phyloP scores from a whole-genome alignment of 768 basidiomycete genomes.

The Serendipita sp. region DNA sequence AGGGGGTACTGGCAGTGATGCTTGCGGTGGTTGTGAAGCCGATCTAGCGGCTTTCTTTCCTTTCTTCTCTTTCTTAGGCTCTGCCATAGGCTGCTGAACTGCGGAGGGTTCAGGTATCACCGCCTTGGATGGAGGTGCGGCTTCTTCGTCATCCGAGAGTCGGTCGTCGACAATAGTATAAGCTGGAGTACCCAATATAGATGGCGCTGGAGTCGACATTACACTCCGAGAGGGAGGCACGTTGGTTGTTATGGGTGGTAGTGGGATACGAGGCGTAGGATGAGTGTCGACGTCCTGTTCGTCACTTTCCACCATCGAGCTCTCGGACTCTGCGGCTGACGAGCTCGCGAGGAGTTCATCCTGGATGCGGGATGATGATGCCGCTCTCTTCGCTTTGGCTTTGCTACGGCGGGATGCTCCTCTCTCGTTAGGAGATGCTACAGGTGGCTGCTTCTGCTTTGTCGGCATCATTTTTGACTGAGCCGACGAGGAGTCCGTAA shows the following conservation, averaged over 20 bases:
- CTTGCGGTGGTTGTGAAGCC: conserved; percentile 11
- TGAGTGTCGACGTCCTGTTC: not conserved
- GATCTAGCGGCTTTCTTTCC: not conserved
- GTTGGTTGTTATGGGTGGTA: not conserved
- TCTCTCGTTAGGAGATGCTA: not conserved
- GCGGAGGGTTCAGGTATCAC: not conserved
- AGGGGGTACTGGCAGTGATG: conserved; percentile 15
- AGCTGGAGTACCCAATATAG: not conserved
- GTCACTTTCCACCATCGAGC: conserved; percentile 1
- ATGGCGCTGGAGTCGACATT: not conserved
- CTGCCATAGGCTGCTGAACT: not conserved
- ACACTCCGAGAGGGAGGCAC: not conserved
- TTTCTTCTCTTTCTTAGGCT: not conserved
- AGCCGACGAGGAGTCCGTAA: not conserved
- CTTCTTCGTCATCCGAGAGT: not conserved
- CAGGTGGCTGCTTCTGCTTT: not conserved
- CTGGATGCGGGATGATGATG: not conserved
- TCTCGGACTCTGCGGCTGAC: not conserved
- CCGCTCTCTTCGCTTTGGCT: not conserved
- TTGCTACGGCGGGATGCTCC: not conserved
- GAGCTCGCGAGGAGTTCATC: not conserved
- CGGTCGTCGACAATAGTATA: conserved; percentile 3
- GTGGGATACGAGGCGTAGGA: not conserved
- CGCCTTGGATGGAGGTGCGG: not conserved
- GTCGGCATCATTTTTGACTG: not conserved